Conservation (phyloP, 176 grass and related monocot genomes). For the Saccharum spontaneum region DNA sequence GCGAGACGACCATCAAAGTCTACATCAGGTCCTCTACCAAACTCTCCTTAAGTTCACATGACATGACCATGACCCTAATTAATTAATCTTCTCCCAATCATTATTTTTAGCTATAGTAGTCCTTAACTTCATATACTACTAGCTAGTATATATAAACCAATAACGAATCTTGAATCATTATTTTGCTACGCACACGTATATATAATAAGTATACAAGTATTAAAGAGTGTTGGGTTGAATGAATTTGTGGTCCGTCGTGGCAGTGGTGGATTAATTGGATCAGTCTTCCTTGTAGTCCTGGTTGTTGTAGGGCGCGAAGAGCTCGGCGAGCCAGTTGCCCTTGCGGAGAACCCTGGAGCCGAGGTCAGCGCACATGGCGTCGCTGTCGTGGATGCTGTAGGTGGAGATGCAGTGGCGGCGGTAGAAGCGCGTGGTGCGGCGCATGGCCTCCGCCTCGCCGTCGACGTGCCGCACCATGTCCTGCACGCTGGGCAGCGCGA, state of each 20-base stretch:
- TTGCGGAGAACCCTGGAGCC: constrained; percentile 69
- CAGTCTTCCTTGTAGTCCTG: constrained; percentile 79
- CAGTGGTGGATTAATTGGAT: neutral
- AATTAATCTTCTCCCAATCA: constrained; percentile 25
- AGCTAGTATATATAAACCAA: constrained; percentile 17
- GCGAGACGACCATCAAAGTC: constrained; percentile 6
- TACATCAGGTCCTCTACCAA: constrained; percentile 32
- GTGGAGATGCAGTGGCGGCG: constrained; percentile 98
- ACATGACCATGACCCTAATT: neutral
- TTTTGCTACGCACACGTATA: neutral
- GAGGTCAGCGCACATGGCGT: constrained; percentile 88
- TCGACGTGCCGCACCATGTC: constrained; percentile 60
- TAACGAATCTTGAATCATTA: constrained; percentile 39
- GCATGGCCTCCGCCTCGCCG: constrained; percentile 78
- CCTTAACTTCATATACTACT: neutral
- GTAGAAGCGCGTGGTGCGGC: constrained; percentile 88
- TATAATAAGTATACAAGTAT: neutral
- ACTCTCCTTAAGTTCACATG: constrained; percentile 43
- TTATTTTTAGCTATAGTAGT: neutral
- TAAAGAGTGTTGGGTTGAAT: neutral
- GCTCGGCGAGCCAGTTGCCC: constrained; percentile 75
- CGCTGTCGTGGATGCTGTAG: constrained; percentile 98
- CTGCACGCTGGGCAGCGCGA: constrained; percentile 58
- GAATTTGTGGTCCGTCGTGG: neutral
- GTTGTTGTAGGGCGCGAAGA: constrained; percentile 83